Base-by-base conservation (phyloP, 2,329 filamentous ascomycete genomes). In the Cladosporium sp. region DNA sequence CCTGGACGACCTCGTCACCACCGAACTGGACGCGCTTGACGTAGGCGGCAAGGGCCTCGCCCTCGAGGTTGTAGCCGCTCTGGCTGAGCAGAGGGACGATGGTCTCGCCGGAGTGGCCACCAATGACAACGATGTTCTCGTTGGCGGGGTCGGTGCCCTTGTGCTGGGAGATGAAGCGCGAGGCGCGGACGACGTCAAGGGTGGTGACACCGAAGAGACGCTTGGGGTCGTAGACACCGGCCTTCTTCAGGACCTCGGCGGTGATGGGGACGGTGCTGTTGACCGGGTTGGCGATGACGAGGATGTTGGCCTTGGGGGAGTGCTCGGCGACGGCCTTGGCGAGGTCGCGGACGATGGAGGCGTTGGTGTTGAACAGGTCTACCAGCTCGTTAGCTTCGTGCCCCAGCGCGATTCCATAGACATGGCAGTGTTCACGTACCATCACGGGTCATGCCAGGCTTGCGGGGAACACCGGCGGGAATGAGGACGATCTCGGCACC, bases 281-380 rank as follows among this genome's bases (percentile, higher is more conserved):
- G 85, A 99, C 87, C 70, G 95, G 95, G 90, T 99, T 99, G 83
- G 93, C 88, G 84, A 99, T 99, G 86, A 99, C 88, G 79, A 98
- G 89, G 81, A 98, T 87, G 85, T 96, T 96, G 82, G 95, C 95
- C 71, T 97, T 87, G 77, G 95, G 95, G 79, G 90, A 87, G 74
- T 92, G 87, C 77, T 96, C 89, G 77, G 95, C 95, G 78, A 88
- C 89, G 76, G 93, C 93, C 88, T 97, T 96, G 84, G 94, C 93
- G 73, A 99, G 89, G 83, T 98, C 95, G 79, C 94, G 93, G 80
- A 99, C 95, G 81, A 99, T 99, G 80, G 92, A 96, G 82, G 95
- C 95, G 83, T 99, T 99, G 87, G 94, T 99, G 90, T 98, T 98
- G 93, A 99, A 99, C 72, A 99, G 90, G 81, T 99, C 94, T 88